Evolutionary conservation across 2,329 filamentous ascomycete genomes (phyloP).

Genomic region (Madurella fahalii): DNA sequence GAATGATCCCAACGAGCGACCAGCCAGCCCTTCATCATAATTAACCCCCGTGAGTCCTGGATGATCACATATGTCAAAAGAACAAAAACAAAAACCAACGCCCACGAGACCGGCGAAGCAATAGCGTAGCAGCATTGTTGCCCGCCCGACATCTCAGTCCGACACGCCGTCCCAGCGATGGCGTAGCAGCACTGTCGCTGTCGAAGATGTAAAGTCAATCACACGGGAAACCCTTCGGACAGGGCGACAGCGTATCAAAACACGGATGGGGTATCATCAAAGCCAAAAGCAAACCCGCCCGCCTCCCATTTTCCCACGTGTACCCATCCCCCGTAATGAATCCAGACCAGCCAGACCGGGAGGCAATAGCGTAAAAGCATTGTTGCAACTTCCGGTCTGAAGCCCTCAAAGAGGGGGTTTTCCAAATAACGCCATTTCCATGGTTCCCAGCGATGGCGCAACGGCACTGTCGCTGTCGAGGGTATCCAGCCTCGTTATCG

Average conservation of each 20-base stretch:
- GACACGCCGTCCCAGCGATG: conserved; percentile 53
- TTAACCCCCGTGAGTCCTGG: not conserved
- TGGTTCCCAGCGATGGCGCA: conserved; percentile 34
- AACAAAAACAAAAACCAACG: conserved; percentile 30
- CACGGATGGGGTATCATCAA: conserved; percentile 52
- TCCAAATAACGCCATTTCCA: conserved; percentile 26
- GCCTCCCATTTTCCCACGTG: not conserved
- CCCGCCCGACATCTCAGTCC: conserved; percentile 40
- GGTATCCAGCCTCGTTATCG: conserved; percentile 23
- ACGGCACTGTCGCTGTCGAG: conserved; percentile 36
- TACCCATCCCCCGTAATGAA: not conserved
- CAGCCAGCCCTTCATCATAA: not conserved
- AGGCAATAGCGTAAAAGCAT: conserved; percentile 40
- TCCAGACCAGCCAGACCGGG: conserved; percentile 10
- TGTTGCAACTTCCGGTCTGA: conserved; percentile 29
- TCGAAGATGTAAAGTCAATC: conserved; percentile 35
- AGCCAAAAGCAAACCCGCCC: conserved; percentile 21
- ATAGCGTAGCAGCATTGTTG: conserved; percentile 56
- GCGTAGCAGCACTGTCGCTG: conserved; percentile 54
- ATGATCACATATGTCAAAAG: not conserved
- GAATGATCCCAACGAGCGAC: not conserved
- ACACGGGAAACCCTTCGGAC: conserved; percentile 18
- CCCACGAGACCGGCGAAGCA: conserved; percentile 46
- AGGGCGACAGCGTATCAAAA: conserved; percentile 48
- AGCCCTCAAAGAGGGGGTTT: not conserved